These are phyloP conservation scores for Simplicillium aogashimaense DNA, from an alignment of 2,329 filamentous ascomycete genomes.

Conservation along the genomic window DNA sequence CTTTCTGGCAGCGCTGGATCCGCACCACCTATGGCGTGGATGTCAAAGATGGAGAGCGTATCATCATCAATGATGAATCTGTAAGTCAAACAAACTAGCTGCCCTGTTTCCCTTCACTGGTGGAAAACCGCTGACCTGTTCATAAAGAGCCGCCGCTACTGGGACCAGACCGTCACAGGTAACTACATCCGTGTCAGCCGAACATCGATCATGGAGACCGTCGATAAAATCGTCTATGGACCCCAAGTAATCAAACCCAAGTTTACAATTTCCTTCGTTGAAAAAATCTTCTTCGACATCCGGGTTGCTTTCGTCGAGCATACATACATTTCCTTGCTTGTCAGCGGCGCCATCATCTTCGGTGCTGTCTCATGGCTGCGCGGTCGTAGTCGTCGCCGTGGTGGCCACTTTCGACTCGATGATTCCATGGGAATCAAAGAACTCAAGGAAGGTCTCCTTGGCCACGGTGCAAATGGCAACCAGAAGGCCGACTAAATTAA, in stretches of 20 bases:
- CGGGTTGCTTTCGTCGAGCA: conserved; percentile 48
- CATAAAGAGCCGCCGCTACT: conserved; percentile 76
- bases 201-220: conserved; percentile 82
- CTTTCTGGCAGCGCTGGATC: conserved; percentile 97
- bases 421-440: conserved; percentile 40
- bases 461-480: conserved; percentile 32
- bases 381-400: conserved; percentile 42
- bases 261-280: conserved; percentile 62
- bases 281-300: conserved; percentile 62
- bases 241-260: conserved; percentile 67
- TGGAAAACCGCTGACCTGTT: conserved; percentile 20
- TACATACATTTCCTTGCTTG: conserved; percentile 46
- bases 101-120: neutral
- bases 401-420: conserved; percentile 53
- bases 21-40: conserved; percentile 90
- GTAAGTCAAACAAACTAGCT: conserved; percentile 44
- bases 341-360: conserved; percentile 46
- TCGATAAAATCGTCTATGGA: conserved; percentile 58
- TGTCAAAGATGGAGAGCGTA: conserved; percentile 75
- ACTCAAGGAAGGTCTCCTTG: conserved; percentile 56
- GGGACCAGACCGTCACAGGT: conserved; percentile 84
- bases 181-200: conserved; percentile 84
- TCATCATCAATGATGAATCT: conserved; percentile 95
- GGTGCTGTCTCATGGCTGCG: conserved; percentile 43
- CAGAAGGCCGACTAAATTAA: conserved; percentile 39